phyloP scores from a whole-genome alignment of 352 stramenopile species.

The Pythium insidiosum region DNA sequence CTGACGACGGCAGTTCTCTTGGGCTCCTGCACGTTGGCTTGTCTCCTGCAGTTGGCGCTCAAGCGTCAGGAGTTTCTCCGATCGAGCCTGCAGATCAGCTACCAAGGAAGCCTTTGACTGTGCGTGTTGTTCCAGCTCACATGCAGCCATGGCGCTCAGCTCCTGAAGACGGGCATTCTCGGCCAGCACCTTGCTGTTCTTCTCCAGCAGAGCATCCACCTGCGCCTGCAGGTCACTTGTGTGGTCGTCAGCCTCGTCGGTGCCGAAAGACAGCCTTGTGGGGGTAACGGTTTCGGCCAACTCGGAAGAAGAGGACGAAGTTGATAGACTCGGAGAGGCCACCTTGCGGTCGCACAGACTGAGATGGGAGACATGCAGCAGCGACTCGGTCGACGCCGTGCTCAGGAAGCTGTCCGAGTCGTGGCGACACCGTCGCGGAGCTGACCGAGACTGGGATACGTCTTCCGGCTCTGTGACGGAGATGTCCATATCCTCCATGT shows the following conservation, averaged over 20 bases:
- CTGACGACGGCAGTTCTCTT: slow-evolving; percentile 41
- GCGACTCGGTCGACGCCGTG: slow-evolving; percentile 7
- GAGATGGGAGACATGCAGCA: slow-evolving; percentile 2
- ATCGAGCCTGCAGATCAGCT: slow-evolving; percentile 13
- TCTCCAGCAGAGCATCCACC: slow-evolving; percentile 42
- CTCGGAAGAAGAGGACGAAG: slow-evolving; percentile 7
- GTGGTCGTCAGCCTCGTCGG: slow-evolving; percentile 13
- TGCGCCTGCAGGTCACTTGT: slow-evolving; percentile 25
- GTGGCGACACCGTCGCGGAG: too few relatives aligned
- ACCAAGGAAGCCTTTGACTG: slow-evolving; percentile 15
- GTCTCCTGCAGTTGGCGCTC: slow-evolving; percentile 25
- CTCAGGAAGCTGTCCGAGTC: not conserved
- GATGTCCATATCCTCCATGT: slow-evolving; percentile 22
- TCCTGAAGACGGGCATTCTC: slow-evolving; percentile 41
- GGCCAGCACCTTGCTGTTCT: slow-evolving; percentile 53
- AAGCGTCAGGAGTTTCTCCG: slow-evolving; percentile 21
- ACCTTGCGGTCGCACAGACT: slow-evolving; percentile 10
- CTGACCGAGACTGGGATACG: too few relatives aligned
- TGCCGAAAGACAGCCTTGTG: slow-evolving; percentile 17
- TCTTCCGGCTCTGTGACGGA: not conserved
- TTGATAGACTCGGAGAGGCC: slow-evolving; percentile 14
- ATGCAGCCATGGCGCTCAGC: slow-evolving; percentile 21
- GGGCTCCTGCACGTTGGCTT: slow-evolving; percentile 26
- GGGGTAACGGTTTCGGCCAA: slow-evolving; percentile 3
- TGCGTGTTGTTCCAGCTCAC: slow-evolving; percentile 18